Percentiles rank a stretch among this genome's conserved stretches.
These are phyloP conservation scores for Picocystis sp. DNA, from an alignment of 163 green algal genomes.

Conservation along the genomic window DNA sequence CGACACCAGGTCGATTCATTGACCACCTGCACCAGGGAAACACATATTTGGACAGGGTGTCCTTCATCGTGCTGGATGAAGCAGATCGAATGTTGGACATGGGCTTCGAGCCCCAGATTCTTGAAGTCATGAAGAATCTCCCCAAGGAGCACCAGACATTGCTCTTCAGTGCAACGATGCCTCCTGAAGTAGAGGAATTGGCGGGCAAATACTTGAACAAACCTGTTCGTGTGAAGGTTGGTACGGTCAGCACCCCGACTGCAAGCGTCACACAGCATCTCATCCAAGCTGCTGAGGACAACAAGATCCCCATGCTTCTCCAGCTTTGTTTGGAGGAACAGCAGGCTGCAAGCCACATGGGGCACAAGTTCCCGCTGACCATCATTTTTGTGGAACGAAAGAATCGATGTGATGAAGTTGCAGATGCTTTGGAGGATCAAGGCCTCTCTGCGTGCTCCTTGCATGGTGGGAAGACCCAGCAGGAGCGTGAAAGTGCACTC, in stretches of 20 bases:
- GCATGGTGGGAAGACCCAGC: constrained; percentile 53
- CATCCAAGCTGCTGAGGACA: constrained; percentile 37
- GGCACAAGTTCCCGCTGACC: constrained; percentile 49
- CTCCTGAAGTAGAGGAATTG: constrained; percentile 30
- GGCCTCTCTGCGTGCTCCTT: constrained; percentile 41
- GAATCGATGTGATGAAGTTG: constrained; percentile 33
- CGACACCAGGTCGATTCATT: constrained; percentile 33
- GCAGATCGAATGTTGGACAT: constrained; percentile 45
- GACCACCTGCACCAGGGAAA: constrained; percentile 38
- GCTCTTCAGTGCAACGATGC: constrained; percentile 38
- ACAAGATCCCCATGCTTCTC: constrained; percentile 40
- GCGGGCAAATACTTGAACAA: constrained; percentile 32
- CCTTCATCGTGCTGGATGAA: constrained; percentile 30
- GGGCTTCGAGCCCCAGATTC: constrained; percentile 40
- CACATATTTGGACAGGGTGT: constrained; percentile 21
- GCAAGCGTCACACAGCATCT: constrained; percentile 63
- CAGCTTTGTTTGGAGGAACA: constrained; percentile 38
- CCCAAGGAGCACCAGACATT: constrained; percentile 27
- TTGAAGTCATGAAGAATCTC: constrained; percentile 21
- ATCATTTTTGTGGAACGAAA: constrained; percentile 84
- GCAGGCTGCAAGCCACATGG: constrained; percentile 23
- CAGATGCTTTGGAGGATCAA: constrained; percentile 36
- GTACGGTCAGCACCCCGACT: constrained; percentile 50
- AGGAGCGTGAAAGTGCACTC: constrained; percentile 25
- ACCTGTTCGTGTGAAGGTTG: constrained; percentile 37